A percentile compares a stretch with the other conserved stretches of the same genome.
Conservation (phyloP, 2,329 filamentous ascomycete species). For the Falciphora oryzae region DNA sequence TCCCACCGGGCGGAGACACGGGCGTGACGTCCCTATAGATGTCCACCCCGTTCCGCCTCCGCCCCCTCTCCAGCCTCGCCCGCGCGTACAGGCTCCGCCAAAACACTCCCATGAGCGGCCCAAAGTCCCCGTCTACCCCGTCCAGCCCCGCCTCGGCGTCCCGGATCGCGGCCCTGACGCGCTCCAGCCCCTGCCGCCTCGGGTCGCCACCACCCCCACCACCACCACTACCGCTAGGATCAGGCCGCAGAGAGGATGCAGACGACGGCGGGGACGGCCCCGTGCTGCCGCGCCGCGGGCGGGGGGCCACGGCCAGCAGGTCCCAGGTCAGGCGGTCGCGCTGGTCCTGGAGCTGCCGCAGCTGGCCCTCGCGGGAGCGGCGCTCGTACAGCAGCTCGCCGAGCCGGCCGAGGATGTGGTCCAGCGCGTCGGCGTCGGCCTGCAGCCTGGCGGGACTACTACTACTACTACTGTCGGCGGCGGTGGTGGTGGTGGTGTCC, state of each 20-base stretch:
- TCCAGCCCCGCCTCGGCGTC: background rate
- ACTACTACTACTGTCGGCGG: background rate
- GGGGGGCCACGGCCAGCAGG: background rate
- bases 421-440: background rate
- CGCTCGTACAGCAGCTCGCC: slow-evolving; percentile 1
- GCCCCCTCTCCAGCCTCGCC: background rate
- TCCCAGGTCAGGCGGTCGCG: background rate
- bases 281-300: background rate
- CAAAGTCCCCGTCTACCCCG: background rate
- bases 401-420: background rate
- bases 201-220: too few relatives aligned
- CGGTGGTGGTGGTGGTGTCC: background rate
- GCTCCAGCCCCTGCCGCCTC: background rate
- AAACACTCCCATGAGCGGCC: background rate
- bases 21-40: background rate
- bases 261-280: background rate
- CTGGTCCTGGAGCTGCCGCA: background rate
- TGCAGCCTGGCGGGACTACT: background rate
- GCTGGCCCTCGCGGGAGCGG: background rate
- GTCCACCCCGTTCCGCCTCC: background rate
- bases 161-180: background rate
- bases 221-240: too few relatives aligned
- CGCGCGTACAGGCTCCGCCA: background rate
- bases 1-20: too few relatives aligned
- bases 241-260: too few relatives aligned